Evolutionary conservation across 208 protist species (phyloP).

Genomic region (Leptomonas seymouri): DNA sequence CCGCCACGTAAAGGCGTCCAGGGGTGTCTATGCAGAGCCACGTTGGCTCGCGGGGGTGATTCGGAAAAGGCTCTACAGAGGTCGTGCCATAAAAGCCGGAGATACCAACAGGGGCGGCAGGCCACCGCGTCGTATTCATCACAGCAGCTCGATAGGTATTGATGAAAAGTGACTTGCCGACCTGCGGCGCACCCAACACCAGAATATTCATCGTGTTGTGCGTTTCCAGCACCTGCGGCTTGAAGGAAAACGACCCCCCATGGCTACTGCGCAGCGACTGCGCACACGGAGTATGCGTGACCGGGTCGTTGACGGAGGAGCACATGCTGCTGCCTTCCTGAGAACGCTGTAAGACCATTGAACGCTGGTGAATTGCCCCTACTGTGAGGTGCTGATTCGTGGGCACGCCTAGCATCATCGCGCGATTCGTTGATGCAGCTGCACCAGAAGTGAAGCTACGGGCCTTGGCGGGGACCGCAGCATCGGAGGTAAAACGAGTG

Average conservation of each 20-base stretch:
- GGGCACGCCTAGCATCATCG: conserved; percentile 14
- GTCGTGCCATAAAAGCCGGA: conserved; percentile 84
- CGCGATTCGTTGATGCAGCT: not conserved
- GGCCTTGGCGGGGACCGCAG: not conserved
- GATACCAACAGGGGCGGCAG: conserved; percentile 70
- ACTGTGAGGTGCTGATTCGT: not conserved
- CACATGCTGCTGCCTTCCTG: not conserved
- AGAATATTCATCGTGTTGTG: conserved; percentile 63
- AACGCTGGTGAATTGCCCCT: conserved; percentile 12
- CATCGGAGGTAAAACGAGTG: conserved; percentile 4
- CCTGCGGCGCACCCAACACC: conserved; percentile 76
- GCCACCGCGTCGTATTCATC: conserved; percentile 70
- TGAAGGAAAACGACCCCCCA: conserved; percentile 33
- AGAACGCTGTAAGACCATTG: conserved; percentile 14
- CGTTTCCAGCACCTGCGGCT: conserved; percentile 15
- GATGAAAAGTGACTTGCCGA: conserved; percentile 83
- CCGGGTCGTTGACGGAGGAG: not conserved
- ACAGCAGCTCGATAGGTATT: conserved; percentile 72
- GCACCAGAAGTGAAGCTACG: not conserved
- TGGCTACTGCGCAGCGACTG: conserved; percentile 24
- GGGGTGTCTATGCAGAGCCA: conserved; percentile 88
- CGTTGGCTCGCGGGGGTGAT: conserved; percentile 60
- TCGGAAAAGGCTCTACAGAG: conserved; percentile 69
- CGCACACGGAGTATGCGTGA: conserved; percentile 1
- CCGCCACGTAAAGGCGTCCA: conserved; percentile 58